Evolutionary conservation across 352 stramenopile species (phyloP).

Genomic region (Achlya hypogyna): DNA sequence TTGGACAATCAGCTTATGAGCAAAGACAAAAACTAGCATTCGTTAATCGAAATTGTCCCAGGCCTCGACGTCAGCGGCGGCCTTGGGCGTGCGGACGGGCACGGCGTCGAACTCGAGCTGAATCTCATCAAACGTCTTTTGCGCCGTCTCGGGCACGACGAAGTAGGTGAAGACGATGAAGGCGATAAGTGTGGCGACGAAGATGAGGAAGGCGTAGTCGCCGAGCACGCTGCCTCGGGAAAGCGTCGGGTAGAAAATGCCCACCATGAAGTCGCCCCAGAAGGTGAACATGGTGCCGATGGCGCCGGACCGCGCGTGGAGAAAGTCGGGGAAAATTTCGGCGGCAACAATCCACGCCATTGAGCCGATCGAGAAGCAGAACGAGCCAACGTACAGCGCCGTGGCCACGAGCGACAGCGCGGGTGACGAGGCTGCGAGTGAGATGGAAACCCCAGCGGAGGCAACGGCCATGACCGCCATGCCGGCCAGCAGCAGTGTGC

Average conservation of each 20-base stretch:
- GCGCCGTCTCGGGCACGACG: constrained; percentile 44
- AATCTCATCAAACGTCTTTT: constrained; percentile 53
- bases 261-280: constrained; percentile 44
- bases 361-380: constrained; percentile 38
- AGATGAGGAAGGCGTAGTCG: constrained; percentile 34
- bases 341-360: constrained; percentile 42
- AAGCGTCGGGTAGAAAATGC: constrained; percentile 43
- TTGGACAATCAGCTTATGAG: too few species aligned
- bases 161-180: constrained; percentile 46
- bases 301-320: constrained; percentile 35
- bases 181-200: constrained; percentile 35
- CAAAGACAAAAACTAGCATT: not conserved
- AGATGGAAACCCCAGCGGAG: constrained; percentile 45
- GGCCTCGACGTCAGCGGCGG: too few species aligned
- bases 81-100: too few species aligned
- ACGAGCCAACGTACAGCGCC: constrained; percentile 18
- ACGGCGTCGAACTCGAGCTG: not conserved
- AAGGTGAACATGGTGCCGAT: constrained; percentile 46
- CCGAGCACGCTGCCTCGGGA: constrained; percentile 29
- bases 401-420: constrained; percentile 15
- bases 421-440: not conserved
- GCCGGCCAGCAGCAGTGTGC: constrained; percentile 40
- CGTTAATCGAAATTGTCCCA: not conserved
- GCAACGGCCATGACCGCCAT: constrained; percentile 46
- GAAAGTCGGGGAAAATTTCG: constrained; percentile 48